Evolutionary conservation across 495 filamentous ascomycete genomes (phyloP), one percentile per base, ranked within the genome.

Genomic region (Penicillium atrosanguineum): DNA sequence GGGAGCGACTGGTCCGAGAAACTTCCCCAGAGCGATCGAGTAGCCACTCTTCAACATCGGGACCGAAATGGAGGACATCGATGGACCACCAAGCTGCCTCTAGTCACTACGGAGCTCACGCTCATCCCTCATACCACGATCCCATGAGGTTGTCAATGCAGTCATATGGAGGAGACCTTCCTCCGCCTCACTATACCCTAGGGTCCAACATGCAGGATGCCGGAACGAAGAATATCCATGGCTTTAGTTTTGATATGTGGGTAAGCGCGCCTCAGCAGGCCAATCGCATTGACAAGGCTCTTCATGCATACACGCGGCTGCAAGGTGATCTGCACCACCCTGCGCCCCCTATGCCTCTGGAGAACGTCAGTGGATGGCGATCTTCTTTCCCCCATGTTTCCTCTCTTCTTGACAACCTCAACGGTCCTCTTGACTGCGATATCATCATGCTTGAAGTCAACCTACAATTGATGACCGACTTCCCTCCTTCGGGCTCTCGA

Each of bases 161-260:
- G 39, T 50, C 70, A 34, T 76, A 74, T 40, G 56, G 60, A 19
- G 61, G 64, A 16, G 72, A 76, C 31, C 53, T 78, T 6, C 68
- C 74, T 3, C 62, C 68, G 7, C 65, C 77, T 40, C 67, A 64
- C 51, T 67, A 71, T 46, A 69, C 64, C 7, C 52, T 74, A 19
- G 71, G 66, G 18, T 68, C 69, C 2, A 74, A 59, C 44, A 63
- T 70, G 56, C 72, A 72, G 26, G 66, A 70, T 9, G 44, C 62
- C 6, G 61, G 61, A 20, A 44, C 62, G 26, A 68, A 72, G 38
- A 59, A 57, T 12, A 63, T 82, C 28, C 68, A 72, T 50, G 69
- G 69, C 23, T 70, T 81, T 48, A 70, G 67, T 23, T 82, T 83
- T 54, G 71, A 73, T 44, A 81, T 83, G 78, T 79, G 70, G 72